phyloP scores from a whole-genome alignment of 345 rosid genomes.

The Physaria fendleri region DNA sequence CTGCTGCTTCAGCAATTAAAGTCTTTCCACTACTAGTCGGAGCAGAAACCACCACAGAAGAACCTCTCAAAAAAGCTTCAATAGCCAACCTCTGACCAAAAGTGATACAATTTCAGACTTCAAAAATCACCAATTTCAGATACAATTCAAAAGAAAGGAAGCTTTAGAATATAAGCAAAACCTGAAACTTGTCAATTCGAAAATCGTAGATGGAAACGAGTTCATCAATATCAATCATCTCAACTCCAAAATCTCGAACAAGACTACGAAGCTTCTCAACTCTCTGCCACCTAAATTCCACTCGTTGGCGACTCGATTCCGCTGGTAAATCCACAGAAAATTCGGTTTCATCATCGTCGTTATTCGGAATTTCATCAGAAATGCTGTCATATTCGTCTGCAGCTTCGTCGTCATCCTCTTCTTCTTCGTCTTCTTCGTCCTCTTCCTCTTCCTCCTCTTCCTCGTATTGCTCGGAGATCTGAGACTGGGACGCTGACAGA shows the following conservation, averaged over 20 bases:
- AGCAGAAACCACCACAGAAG: constrained; percentile 92
- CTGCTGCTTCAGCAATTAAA: constrained; percentile 94
- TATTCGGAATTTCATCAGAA: constrained; percentile 34
- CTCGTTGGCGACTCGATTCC: constrained; percentile 33
- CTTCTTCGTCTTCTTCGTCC: constrained; percentile 38
- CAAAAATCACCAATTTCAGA: not conserved
- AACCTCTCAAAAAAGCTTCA: constrained; percentile 73
- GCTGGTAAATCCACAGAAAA: constrained; percentile 25
- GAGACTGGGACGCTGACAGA: constrained; percentile 42
- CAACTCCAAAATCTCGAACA: constrained; percentile 61
- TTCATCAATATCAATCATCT: constrained; percentile 68
- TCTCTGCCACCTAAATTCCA: constrained; percentile 56
- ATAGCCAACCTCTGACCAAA: constrained; percentile 59
- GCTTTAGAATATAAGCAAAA: constrained; percentile 2
- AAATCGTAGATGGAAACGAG: constrained; percentile 76
- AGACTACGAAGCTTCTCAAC: constrained; percentile 67
- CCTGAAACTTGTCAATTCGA: constrained; percentile 95
- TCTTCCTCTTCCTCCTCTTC: constrained; percentile 41
- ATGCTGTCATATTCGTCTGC: constrained; percentile 40
- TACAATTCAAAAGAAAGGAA: not conserved
- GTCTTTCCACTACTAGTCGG: constrained; percentile 98
- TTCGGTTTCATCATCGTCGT: constrained; percentile 39
- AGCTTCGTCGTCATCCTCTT: constrained; percentile 57
- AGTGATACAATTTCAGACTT: not conserved
- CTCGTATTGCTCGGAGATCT: constrained; percentile 56